Base-by-base conservation (phyloP, 371 early-diverging fungal species). In the Thermomucor indicae-seudaticae region DNA sequence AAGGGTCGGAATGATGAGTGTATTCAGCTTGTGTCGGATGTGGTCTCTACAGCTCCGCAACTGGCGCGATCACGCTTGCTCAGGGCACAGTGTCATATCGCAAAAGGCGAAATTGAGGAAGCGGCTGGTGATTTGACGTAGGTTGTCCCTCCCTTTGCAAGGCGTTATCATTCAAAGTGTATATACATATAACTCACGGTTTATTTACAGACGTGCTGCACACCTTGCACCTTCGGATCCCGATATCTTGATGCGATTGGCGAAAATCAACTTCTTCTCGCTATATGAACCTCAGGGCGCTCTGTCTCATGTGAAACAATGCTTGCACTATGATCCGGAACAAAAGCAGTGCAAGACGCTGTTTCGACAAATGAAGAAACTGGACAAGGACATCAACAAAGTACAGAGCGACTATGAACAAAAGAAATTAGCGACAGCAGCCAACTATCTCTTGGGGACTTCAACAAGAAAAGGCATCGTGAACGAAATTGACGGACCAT, bases 281-380 rank as follows among this genome's bases (percentile, higher is more conserved):
- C 53, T 90, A 30, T 74, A 89, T 43, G 87, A 89, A 68, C 72
- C 83, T 0, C 73, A 80, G 40, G 76, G 81, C 19, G 89, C 93
- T 4, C 39, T 92, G 31, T 58, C 76, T 1, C 74, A 81, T 53
- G 72, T 89, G 38, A 92, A 93, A 50, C 88, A 88, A 47, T 96
- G 95, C 58, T 67, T 95, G 10, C 82, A 85, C 31, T 84, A 83
- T 17, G 97, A 97, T 58, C 96, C 95, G 0, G 97, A 97, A 43
- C 81, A 93, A 62, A 88, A 88, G 63, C 49, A 69, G 40, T 97
- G 96, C 72, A 92, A 91, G 65, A 63, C 62, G 4, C 54, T 85
- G 2, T 92, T 90, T 66, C 62, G 79, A 16, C 65, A 72, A 41
- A 58, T 95, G 25, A 93, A 92, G 55, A 81, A 81, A 37, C 65